Evolutionary conservation across 1,284 basidiomycete genomes (phyloP), one percentile per base, ranked within the genome.

Genomic region (Ustilago tritici): DNA sequence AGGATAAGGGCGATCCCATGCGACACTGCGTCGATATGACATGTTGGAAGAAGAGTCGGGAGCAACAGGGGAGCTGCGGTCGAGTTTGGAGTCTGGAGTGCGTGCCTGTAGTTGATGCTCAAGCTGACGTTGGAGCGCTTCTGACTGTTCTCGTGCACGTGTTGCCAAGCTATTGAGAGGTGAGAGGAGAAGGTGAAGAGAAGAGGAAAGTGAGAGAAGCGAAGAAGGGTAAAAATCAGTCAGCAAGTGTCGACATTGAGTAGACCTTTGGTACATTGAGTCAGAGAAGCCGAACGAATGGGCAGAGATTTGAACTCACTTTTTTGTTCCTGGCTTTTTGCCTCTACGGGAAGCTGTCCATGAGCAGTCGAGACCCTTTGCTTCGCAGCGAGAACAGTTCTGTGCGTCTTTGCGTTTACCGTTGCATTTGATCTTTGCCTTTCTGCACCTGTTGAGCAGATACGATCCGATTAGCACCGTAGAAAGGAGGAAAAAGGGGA

Each of bases 381-480:
- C 74, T 54, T 76, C 69, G 53, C 74, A 76, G 32, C 74, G 61
- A 0, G 74, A 61, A 40, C 74, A 76, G 56, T 76, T 76, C 32
- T 71, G 74, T 2, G 69, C 74, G 11, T 76, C 74, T 41, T 76
- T 76, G 50, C 74, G 68, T 54, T 76, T 76, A 41, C 74, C 74
- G 49, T 71, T 76, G 65, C 74, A 76, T 54, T 76, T 76, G 68
- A 76, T 81, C 74, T 76, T 76, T 12, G 74, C 74, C 50, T 71
- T 71, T 17, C 74, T 50, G 58, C 74, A 76, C 62, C 74, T 76
- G 50, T 65, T 53, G 23, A 28, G 19, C 58, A 52, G 17, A 43
- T 36, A 38, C 28, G n/a, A 38, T 5, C 46, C 15, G 36, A 19
- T 15, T 6, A 34, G 57, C n/a, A 36, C n/a, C 55, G 41, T 32